Base-by-base conservation (phyloP, 495 filamentous ascomycete genomes). In the Pyrenopolyporus hunteri region DNA sequence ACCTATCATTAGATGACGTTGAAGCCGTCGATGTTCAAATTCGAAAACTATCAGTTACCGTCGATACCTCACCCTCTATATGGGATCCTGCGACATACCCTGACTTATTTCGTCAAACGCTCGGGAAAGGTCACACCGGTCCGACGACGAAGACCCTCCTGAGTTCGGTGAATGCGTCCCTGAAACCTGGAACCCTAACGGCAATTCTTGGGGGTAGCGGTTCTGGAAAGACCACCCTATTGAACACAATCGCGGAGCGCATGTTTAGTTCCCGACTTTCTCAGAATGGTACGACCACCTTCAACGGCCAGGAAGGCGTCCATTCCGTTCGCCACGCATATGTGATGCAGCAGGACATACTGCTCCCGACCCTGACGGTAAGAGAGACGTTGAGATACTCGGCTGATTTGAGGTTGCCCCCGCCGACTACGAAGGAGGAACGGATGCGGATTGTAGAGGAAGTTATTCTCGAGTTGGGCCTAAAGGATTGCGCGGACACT, bases 281-380 rank as follows among this genome's bases (percentile, higher is more conserved):
- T 11, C 79, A 80, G 16, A 73, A 73, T 8, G 87, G 87, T 2
- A 64, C 63, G 0, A 81, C 82, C 0, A 81, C 77, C 0, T 89
- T 85, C 66, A 89, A 88, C 65, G 82, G 76, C 2, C 64, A 73
- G 40, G 49, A 75, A 16, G 73, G 83, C n/a, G 70, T 86, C 13
- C 71, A 78, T 9, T 78, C 68, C 48, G 73, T 86, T 8, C 74
- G 84, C 22, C 85, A 85, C 58, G 85, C 88, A 56, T 91, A 90
- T 71, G 85, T 90, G 11, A 89, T 89, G 85, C 89, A 91, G 64
- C 85, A 91, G 46, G 89, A 92, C 70, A 78, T 89, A 35, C 73
- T 91, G 3, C 75, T 90, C 1, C 85, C 88, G 0, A 85, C 85
- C 0, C 69, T 92, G 28, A 90, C 89, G 1, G 88, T 92, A 16